Evolutionary conservation across 2,329 filamentous ascomycete genomes (phyloP), one percentile per base, ranked within the genome.

Genomic region (Magnaporthiopsis rhizophila): DNA sequence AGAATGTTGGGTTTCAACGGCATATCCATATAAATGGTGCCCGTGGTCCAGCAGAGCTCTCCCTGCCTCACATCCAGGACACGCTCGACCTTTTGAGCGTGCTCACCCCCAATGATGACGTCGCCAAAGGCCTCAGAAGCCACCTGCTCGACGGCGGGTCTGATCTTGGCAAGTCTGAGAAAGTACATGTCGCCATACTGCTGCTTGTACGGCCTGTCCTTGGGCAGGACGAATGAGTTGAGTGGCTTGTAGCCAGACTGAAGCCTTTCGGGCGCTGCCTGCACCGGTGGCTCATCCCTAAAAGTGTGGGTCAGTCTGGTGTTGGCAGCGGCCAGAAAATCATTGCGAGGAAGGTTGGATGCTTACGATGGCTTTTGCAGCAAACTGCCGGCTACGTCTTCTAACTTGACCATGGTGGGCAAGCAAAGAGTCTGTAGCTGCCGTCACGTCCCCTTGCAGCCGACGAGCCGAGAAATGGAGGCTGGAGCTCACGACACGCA

Each of bases 161-260:
- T 97, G 74, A 99, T 86, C 76, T 90, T 90, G 53, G 91, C 87
- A 30, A 99, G 83, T 15, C 95, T 90, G 70, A 97, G 75, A 74
- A 97, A 99, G 82, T 99, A 99, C 86, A 98, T 94, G 76, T 99
- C 95, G 67, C 90, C 91, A 83, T 91, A 99, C 78, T 99, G 95
- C 75, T 98, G 95, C 74, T 93, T 83, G 75, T 98, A 99, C 64
- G 92, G 89, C 67, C 83, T 83, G 65, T 83, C 79, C 71, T 83
- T 88, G 30, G 90, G 84, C 12, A 98, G 85, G 61, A 80, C 79
- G 75, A 92, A 98, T 9, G 88, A 89, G 64, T 86, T 79, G 34
- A 96, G 82, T 0, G 94, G 87, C 65, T 86, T 88, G 80, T 97
- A 98, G 64, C 73, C 73, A 11, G 82, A 83, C 58, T 71, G 68